Evolutionary conservation across 1,284 basidiomycete species (phyloP).

Genomic region (Lignosus rhinocerotis): DNA sequence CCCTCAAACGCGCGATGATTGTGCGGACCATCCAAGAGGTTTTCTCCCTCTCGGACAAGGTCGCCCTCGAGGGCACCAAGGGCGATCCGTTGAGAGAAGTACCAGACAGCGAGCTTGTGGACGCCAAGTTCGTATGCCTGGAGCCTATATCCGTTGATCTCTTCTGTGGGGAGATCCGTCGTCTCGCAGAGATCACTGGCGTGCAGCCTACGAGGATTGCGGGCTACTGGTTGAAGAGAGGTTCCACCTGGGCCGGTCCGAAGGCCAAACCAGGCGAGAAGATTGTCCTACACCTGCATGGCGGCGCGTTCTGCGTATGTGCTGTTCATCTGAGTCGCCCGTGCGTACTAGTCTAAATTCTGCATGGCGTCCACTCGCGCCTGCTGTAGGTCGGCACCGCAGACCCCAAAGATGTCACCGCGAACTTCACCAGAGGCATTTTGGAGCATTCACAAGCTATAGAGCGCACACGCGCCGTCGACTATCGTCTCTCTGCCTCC

Average conservation of each 20-base stretch:
- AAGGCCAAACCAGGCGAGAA: slow-evolving; percentile 40
- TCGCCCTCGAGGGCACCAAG: not conserved
- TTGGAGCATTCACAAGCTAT: slow-evolving; percentile 18
- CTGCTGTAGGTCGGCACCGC: slow-evolving; percentile 35
- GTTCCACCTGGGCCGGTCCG: slow-evolving; percentile 16
- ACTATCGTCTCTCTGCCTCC: slow-evolving; percentile 34
- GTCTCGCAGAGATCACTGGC: slow-evolving; percentile 27
- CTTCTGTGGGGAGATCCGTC: slow-evolving; percentile 18
- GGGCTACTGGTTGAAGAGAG: slow-evolving; percentile 39
- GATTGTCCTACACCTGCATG: slow-evolving; percentile 53
- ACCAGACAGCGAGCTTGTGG: slow-evolving; percentile 8
- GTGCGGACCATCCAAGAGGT: slow-evolving; percentile 10
- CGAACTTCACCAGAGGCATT: slow-evolving; percentile 23
- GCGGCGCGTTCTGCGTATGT: slow-evolving; percentile 45
- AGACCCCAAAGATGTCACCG: slow-evolving; percentile 14
- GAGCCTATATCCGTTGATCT: slow-evolving; percentile 13
- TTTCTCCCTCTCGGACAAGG: not conserved
- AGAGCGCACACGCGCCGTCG: slow-evolving; percentile 29
- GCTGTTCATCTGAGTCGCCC: not conserved
- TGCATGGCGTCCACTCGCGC: not conserved
- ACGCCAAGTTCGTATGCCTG: slow-evolving; percentile 25
- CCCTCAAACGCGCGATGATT: slow-evolving; percentile 14
- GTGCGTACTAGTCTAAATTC: not conserved
- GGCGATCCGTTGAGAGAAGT: not conserved
- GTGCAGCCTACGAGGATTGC: slow-evolving; percentile 35